phyloP scores from a whole-genome alignment of 306 rosid species.

The Vigna angularis region DNA sequence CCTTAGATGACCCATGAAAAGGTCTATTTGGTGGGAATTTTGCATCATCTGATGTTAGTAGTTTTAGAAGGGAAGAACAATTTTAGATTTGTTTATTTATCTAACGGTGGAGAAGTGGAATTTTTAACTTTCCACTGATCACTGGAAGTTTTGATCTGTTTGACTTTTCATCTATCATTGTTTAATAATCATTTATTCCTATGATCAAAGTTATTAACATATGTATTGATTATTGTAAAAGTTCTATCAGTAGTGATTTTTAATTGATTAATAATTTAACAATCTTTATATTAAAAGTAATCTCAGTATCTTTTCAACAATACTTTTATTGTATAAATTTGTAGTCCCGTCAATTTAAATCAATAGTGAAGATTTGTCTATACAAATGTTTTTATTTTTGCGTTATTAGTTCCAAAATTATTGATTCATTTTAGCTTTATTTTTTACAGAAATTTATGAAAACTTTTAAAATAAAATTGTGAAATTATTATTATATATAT shows the following conservation, averaged over 20 bases:
- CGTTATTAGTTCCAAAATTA: no score
- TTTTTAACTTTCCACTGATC: neutral
- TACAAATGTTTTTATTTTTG: no score
- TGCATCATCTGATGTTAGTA: conserved; percentile 19
- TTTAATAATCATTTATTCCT: neutral
- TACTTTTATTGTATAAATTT: neutral
- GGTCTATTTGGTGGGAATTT: conserved; percentile 16
- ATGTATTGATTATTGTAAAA: neutral
- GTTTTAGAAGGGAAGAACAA: conserved; percentile 27
- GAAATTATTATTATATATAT: no score
- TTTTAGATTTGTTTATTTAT: conserved; percentile 4
- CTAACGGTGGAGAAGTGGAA: conserved; percentile 8
- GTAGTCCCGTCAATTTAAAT: neutral
- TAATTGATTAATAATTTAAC: neutral
- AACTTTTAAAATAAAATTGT: no score
- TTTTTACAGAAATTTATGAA: no score
- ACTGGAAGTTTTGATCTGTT: conserved; percentile 1
- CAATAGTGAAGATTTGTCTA: no score
- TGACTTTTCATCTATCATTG: neutral
- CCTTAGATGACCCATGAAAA: neutral
- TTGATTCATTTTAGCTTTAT: no score
- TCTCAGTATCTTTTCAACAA: neutral
- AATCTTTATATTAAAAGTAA: neutral
- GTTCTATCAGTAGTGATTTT: neutral
- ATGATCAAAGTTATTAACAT: neutral